Base-by-base conservation (phyloP, 257 asterid genomes). In the Ligustrum vulgare region DNA sequence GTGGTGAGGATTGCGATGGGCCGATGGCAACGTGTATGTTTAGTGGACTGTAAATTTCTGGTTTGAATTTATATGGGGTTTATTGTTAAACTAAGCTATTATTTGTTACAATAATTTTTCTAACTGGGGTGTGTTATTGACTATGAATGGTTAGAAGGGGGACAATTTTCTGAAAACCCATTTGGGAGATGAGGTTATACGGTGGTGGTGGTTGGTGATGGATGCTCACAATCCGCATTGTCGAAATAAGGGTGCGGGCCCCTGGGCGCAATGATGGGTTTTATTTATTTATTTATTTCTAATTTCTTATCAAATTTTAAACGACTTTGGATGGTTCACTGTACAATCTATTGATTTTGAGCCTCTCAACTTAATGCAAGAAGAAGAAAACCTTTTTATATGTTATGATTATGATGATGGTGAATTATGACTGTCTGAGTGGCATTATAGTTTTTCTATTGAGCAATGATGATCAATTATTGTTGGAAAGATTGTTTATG, bases 201-300 rank as follows among this genome's bases (percentile, higher is more conserved):
- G 82, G 87, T 83, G 86, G 86, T 82, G 80, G 86, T 85, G 77
- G 88, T 84, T 85, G 85, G 83, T 84, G 87, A 83, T 79, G 93
- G 87, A 81, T 82, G 82, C 66, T 81, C 87, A 83, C 83, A 69
- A 84, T 82, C 84, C 88, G 75, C 82, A 80, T 85, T 87, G 81
- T 75, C 84, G 79, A 79, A 81, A 79, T 82, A 70, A 78, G 82
- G 56, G 28, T 3, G 62, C 34, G 92, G 91, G 54, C 91, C 92
- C 90, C 54, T 41, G 10, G 15, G 72, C 20, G 73, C 72, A 78
- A 77, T 84, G 79, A 79, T 77, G 82, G 3, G 62, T 39, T 72
- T 75, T 16, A 79, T 28, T 65, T 71, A 28, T 71, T 54, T 67
- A 49, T 68, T 73, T 15, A 80, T 36, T 75, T 65, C 68, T 66